These are phyloP conservation scores for Chloranthus sessilifolius DNA, from an alignment of 164 flowering plant species.

Conservation along the genomic window DNA sequence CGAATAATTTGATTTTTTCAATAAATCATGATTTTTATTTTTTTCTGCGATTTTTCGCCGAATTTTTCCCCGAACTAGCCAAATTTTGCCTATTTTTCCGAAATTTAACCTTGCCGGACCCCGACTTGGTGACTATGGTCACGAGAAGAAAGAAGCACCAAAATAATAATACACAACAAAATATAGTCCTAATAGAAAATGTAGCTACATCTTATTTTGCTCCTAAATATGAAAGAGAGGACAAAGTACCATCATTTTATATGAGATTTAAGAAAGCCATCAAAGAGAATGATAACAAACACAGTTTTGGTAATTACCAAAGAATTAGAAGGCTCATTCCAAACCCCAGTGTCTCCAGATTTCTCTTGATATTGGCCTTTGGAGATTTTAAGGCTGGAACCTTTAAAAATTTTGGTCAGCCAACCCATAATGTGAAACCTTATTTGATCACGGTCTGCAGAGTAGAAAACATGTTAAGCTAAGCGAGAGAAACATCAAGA, in stretches of 20 bases:
- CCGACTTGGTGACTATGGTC: too few relatives aligned
- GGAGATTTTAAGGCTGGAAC: too few relatives aligned
- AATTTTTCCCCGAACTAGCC: too few relatives aligned
- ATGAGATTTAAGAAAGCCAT: neutral
- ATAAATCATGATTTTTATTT: too few relatives aligned
- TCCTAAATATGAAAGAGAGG: neutral
- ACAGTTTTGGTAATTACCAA: slow-evolving; percentile 30
- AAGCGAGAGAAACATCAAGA: slow-evolving; percentile 2
- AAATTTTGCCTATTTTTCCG: too few relatives aligned
- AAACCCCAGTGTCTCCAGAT: slow-evolving; percentile 34
- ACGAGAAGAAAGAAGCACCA: neutral
- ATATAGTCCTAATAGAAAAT: slow-evolving; percentile 1
- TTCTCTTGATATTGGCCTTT: slow-evolving; percentile 44
- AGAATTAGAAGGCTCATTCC: slow-evolving; percentile 44
- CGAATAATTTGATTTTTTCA: too few relatives aligned
- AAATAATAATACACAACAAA: neutral
- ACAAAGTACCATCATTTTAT: neutral
- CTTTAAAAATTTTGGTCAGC: slow-evolving; percentile 70
- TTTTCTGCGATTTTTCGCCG: too few relatives aligned
- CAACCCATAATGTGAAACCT: slow-evolving; percentile 57
- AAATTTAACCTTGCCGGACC: too few relatives aligned
- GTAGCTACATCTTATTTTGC: neutral
- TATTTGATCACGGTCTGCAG: slow-evolving; percentile 39
- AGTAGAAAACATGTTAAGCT: neutral
- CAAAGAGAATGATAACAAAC: too few relatives aligned